A percentile compares a stretch with the other conserved stretches of the same genome.
These are phyloP conservation scores for Thalassiosira delicatula DNA, from an alignment of 352 stramenopile species.

Conservation along the genomic window DNA sequence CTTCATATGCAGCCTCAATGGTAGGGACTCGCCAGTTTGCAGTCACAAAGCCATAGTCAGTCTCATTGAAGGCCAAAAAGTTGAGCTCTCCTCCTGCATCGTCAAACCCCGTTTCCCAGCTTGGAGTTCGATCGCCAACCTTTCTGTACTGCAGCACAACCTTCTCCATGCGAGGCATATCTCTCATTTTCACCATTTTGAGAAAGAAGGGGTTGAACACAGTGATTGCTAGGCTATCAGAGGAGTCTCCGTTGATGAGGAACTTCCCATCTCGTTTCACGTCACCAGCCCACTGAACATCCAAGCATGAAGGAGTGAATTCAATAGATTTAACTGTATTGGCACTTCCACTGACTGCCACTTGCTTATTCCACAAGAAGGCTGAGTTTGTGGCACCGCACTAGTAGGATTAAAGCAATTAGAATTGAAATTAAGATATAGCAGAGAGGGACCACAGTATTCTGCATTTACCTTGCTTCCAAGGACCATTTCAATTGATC, in stretches of 20 bases:
- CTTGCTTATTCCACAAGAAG: no score
- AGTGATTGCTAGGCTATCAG: background rate
- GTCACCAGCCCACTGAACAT: slow-evolving; percentile 18
- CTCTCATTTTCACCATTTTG: background rate
- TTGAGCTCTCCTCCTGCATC: background rate
- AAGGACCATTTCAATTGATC: background rate
- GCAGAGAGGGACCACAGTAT: no score
- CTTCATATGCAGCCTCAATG: background rate
- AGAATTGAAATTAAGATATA: no score
- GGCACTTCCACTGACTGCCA: no score
- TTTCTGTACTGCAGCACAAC: background rate
- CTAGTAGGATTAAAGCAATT: no score
- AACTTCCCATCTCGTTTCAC: background rate
- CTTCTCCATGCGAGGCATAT: background rate
- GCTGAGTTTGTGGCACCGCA: no score
- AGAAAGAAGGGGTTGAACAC: slow-evolving; percentile 16
- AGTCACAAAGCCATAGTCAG: background rate
- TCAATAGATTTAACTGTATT: no score
- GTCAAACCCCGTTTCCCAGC: background rate
- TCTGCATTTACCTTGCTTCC: slow-evolving; percentile 1
- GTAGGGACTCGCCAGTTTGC: background rate
- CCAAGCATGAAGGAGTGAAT: slow-evolving; percentile 19
- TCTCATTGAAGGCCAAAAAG: background rate
- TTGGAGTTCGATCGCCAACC: no score
- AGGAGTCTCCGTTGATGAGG: slow-evolving; percentile 4